phyloP scores from a whole-genome alignment of 169 alveolate species.

The Babesia divergens region DNA sequence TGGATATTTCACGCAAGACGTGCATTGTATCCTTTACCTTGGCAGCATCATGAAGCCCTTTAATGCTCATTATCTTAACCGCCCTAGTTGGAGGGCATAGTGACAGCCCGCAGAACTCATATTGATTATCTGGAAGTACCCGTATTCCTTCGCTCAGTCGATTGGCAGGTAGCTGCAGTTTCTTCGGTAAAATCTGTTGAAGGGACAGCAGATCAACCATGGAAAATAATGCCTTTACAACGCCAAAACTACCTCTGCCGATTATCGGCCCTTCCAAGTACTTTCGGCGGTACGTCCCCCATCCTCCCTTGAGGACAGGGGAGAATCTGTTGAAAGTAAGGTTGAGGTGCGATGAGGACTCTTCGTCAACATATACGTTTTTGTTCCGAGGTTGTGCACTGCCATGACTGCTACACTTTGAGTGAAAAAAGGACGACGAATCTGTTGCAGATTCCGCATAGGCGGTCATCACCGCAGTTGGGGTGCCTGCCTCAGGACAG shows the following conservation, averaged over 20 bases:
- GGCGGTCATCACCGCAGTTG: background rate
- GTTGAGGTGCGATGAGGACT: conserved; percentile 15
- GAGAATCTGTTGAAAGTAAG: conserved; percentile 37
- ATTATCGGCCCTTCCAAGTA: conserved; percentile 65
- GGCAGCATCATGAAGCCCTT: background rate
- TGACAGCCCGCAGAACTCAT: conserved; percentile 57
- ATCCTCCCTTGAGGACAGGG: conserved; percentile 60
- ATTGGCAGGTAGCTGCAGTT: conserved; percentile 47
- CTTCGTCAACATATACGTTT: background rate
- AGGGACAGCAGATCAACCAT: conserved; percentile 46
- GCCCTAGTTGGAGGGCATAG: conserved; percentile 56
- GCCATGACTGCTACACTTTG: background rate
- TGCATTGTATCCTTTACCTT: conserved; percentile 42
- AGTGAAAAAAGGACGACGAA: background rate
- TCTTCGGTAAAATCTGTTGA: conserved; percentile 54
- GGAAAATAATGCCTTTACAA: conserved; percentile 51
- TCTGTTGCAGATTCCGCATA: conserved; percentile 22
- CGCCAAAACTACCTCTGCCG: conserved; percentile 65
- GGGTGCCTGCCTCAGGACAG: background rate
- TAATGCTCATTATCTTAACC: conserved; percentile 61
- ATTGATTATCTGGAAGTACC: conserved; percentile 5
- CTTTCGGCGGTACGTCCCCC: conserved; percentile 52
- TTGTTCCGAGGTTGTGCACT: background rate
- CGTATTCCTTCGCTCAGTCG: conserved; percentile 35
- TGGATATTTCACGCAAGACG: conserved; percentile 51